Conservation (phyloP, 2,329 filamentous ascomycete species). For the Fusarium mexicanum region DNA sequence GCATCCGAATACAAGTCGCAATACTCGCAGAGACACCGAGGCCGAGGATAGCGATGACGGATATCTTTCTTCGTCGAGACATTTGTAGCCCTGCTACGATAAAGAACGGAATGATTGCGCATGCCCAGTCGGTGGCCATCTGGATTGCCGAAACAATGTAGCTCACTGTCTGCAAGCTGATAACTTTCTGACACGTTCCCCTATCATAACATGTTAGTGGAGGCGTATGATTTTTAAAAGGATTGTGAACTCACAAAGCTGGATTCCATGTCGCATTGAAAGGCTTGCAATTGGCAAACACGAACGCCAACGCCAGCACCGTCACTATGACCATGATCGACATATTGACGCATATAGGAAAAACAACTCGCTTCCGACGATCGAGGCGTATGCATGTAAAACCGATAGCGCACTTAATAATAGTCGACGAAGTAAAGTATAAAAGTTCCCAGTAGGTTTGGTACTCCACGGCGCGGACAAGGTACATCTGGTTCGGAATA, state of each 20-base stretch:
- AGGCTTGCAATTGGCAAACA: constrained; percentile 17
- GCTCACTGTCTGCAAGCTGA: constrained; percentile 5
- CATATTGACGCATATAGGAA: constrained; percentile 15
- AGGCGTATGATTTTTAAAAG: accelerated
- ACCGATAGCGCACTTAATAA: constrained; percentile 6
- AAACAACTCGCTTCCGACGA: neutral
- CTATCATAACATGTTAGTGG: no score
- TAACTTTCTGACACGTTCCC: neutral
- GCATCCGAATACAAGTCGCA: constrained; percentile 12
- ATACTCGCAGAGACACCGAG: constrained; percentile 3
- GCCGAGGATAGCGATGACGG: constrained; percentile 3
- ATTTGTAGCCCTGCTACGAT: constrained; percentile 1
- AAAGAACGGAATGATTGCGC: constrained; percentile 2
- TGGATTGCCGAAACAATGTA: constrained; percentile 2
- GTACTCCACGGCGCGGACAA: constrained; percentile 10
- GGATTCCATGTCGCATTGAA: constrained; percentile 11
- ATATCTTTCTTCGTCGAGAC: constrained; percentile 7
- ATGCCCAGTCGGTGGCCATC: constrained; percentile 6
- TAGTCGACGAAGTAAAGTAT: constrained; percentile 4
- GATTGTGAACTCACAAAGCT: neutral
- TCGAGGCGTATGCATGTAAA: constrained; percentile 4
- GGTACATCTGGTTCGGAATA: neutral
- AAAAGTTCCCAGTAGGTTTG: constrained; percentile 15
- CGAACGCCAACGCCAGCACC: neutral
- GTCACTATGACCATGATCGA: neutral